Evolutionary conservation across 108 stramenopile genomes (phyloP).

Genomic region (Halocafeteria seosinensis): DNA sequence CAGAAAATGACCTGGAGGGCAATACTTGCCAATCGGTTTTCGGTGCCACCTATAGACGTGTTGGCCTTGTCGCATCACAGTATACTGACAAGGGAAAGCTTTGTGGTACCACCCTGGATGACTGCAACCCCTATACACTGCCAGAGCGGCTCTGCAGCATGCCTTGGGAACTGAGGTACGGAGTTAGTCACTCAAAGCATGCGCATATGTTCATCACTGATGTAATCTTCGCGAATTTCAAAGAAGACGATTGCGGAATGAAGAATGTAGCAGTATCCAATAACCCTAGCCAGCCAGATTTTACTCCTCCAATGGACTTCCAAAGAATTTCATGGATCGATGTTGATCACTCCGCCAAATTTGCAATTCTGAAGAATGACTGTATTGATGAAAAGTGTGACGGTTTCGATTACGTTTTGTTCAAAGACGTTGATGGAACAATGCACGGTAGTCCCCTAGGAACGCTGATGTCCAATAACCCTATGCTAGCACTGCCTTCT

Average conservation of each 20-base stretch:
- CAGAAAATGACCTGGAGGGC: not conserved
- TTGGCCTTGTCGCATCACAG: not conserved
- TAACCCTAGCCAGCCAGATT: not conserved
- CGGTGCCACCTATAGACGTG: not conserved
- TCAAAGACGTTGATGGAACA: too few relatives aligned
- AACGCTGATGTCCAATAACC: too few relatives aligned
- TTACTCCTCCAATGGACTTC: not conserved
- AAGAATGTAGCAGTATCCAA: not conserved
- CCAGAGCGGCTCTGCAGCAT: constrained; percentile 11
- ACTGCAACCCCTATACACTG: constrained; percentile 5
- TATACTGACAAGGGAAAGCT: constrained; percentile 8
- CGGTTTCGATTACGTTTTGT: too few relatives aligned
- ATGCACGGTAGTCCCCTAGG: too few relatives aligned
- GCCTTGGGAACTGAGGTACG: constrained; percentile 16
- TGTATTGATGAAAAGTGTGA: not conserved
- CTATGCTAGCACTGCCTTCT: too few relatives aligned
- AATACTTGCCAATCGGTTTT: not conserved
- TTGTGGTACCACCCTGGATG: not conserved
- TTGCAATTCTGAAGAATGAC: not conserved
- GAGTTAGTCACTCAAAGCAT: not conserved
- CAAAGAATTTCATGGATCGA: not conserved
- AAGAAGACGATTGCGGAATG: not conserved
- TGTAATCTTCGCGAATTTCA: not conserved
- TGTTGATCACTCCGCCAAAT: not conserved
- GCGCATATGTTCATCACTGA: not conserved